These are phyloP conservation scores for Penicillium herquei DNA, from an alignment of 495 filamentous ascomycete genomes.

Conservation along the genomic window DNA sequence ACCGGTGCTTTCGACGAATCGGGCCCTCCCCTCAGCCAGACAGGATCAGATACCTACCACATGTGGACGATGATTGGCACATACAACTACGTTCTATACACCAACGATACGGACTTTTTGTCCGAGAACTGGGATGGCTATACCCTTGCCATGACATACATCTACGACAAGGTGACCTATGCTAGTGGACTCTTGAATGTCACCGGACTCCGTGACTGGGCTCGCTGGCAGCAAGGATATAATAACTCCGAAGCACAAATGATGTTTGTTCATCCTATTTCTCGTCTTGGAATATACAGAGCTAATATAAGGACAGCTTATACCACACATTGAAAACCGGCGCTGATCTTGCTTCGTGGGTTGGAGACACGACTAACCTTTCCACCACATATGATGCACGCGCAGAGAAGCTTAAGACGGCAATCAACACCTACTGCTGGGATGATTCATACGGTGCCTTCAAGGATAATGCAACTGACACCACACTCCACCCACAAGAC, in stretches of 20 bases:
- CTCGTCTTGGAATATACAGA: no score
- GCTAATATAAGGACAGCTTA: slow-evolving; percentile 25
- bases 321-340: slow-evolving; percentile 53
- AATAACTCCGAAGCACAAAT: slow-evolving; percentile 58
- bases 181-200: slow-evolving; percentile 54
- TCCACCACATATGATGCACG: slow-evolving; percentile 41
- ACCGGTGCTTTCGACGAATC: slow-evolving; percentile 56
- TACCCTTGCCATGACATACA: slow-evolving; percentile 52
- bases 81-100: slow-evolving; percentile 61
- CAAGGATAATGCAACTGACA: slow-evolving; percentile 53
- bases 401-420: slow-evolving; percentile 36
- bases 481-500: slow-evolving; percentile 48
- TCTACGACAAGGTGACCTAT: slow-evolving; percentile 50
- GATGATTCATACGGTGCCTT: slow-evolving; percentile 53
- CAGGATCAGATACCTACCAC: slow-evolving; percentile 60
- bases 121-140: slow-evolving; percentile 50
- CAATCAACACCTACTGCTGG: slow-evolving; percentile 51
- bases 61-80: slow-evolving; percentile 64
- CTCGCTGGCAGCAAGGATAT: slow-evolving; percentile 50
- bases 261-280: slow-evolving; percentile 31
- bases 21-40: slow-evolving; percentile 56
- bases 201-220: slow-evolving; percentile 57
- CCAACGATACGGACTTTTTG: slow-evolving; percentile 53
- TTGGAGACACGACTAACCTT: slow-evolving; percentile 40
- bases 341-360: slow-evolving; percentile 50